Evolutionary conservation across 2,329 filamentous ascomycete species (phyloP).

Genomic region (Eutypella sp.): DNA sequence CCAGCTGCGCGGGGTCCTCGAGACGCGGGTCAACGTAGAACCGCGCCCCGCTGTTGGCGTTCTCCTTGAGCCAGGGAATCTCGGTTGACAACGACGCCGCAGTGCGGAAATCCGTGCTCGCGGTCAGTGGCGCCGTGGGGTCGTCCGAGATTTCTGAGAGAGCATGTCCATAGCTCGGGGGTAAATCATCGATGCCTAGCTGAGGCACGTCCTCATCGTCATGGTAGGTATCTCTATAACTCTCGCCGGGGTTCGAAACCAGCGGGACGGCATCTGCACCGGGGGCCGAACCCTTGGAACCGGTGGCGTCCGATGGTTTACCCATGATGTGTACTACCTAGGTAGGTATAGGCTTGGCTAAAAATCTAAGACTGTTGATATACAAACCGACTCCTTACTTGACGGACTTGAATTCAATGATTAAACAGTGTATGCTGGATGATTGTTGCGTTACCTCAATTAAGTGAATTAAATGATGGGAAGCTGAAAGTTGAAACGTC

Average conservation of each 20-base stretch:
- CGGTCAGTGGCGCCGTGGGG: neutral
- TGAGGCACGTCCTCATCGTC: neutral
- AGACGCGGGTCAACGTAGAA: constrained; percentile 42
- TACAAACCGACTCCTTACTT: no score
- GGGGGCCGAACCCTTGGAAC: neutral
- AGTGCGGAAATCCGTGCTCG: neutral
- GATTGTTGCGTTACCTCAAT: no score
- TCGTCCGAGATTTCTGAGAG: neutral
- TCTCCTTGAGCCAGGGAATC: constrained; percentile 16
- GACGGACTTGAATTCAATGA: no score
- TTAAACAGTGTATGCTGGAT: no score
- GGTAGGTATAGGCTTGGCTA: no score
- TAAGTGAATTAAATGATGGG: no score
- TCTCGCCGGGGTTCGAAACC: neutral
- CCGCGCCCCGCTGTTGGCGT: constrained; percentile 29
- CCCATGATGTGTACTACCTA: no score
- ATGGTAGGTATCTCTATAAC: neutral
- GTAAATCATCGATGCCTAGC: neutral
- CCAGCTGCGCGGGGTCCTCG: constrained; percentile 40
- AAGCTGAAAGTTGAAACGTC: no score
- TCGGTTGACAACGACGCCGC: neutral
- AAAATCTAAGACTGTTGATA: no score
- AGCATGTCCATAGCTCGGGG: neutral
- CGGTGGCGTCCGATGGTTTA: neutral
- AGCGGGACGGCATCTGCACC: neutral